phyloP scores from a whole-genome alignment of 2,329 filamentous ascomycete species.

The Pezicula radicicola region DNA sequence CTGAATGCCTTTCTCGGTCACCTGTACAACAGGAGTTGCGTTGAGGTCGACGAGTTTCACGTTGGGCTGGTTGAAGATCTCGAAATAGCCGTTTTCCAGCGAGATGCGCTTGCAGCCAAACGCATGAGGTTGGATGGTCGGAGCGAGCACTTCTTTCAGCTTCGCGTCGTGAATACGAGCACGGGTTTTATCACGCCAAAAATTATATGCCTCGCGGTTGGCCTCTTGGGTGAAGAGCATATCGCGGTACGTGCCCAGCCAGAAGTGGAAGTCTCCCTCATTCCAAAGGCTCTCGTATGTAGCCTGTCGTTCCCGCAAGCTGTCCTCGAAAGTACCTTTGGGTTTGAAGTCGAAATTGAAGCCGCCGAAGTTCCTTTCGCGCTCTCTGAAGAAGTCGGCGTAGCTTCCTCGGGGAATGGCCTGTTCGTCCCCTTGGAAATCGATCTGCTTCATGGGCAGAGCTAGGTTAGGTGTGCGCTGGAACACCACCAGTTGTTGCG shows the following conservation, averaged over 20 bases:
- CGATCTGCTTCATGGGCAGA: constrained; percentile 29
- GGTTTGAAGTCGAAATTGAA: constrained; percentile 29
- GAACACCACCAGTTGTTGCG: constrained; percentile 31
- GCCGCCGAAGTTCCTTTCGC: constrained; percentile 30
- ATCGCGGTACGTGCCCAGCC: constrained; percentile 44
- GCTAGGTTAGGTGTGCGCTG: constrained; percentile 35
- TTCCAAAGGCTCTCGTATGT: constrained; percentile 42
- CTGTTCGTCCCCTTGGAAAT: constrained; percentile 24
- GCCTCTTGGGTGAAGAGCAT: constrained; percentile 36
- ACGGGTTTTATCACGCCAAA: constrained; percentile 43
- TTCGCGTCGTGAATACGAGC: constrained; percentile 32
- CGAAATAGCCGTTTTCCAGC: constrained; percentile 25
- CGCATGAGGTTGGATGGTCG: constrained; percentile 20
- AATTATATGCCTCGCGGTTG: constrained; percentile 44
- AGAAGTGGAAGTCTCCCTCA: constrained; percentile 44
- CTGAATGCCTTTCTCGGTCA: constrained; percentile 25
- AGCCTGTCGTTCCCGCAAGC: constrained; percentile 38
- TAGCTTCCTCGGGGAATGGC: constrained; percentile 40
- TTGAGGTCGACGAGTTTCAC: constrained; percentile 28
- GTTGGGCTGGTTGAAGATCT: constrained; percentile 25
- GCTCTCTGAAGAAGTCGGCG: constrained; percentile 36
- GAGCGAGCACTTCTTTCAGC: constrained; percentile 14
- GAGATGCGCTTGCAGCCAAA: constrained; percentile 16
- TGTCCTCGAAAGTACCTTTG: constrained; percentile 40
- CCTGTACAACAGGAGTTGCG: constrained; percentile 21